These are phyloP conservation scores for Nicotiana knightiana DNA, from an alignment of 257 asterid species.

Conservation along the genomic window DNA sequence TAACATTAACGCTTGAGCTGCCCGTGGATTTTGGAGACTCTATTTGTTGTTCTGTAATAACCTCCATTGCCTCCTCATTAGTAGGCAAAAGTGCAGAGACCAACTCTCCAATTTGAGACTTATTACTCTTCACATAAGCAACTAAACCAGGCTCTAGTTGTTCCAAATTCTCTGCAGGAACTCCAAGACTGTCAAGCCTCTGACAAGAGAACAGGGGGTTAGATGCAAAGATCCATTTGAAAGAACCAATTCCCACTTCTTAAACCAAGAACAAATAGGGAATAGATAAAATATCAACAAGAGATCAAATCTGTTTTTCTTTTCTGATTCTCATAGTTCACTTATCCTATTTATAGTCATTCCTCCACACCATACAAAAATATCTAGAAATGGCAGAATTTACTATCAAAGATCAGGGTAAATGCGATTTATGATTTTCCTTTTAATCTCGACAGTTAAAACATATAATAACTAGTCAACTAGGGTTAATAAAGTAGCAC, in stretches of 20 bases:
- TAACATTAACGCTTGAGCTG: conserved; percentile 22
- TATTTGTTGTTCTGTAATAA: conserved; percentile 20
- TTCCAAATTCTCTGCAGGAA: conserved; percentile 43
- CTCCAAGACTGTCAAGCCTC: conserved; percentile 73
- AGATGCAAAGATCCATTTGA: background rate
- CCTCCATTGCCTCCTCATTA: conserved; percentile 44
- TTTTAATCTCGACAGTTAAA: background rate
- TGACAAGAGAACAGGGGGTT: conserved; percentile 26
- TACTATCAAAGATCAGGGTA: background rate
- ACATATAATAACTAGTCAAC: background rate
- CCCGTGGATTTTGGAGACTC: conserved; percentile 19
- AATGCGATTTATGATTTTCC: background rate
- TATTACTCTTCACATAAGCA: conserved; percentile 48
- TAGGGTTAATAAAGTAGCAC: background rate
- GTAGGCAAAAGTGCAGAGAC: conserved; percentile 64
- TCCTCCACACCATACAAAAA: background rate
- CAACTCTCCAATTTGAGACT: conserved; percentile 35
- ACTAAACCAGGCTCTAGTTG: conserved; percentile 56
- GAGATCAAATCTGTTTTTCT: background rate
- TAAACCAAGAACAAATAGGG: background rate
- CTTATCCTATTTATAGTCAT: background rate
- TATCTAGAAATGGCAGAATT: background rate
- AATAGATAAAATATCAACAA: background rate
- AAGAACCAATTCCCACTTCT: background rate
- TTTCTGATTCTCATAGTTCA: background rate